phyloP scores from a whole-genome alignment of 768 basidiomycete genomes.

The Termitomyces sp. region DNA sequence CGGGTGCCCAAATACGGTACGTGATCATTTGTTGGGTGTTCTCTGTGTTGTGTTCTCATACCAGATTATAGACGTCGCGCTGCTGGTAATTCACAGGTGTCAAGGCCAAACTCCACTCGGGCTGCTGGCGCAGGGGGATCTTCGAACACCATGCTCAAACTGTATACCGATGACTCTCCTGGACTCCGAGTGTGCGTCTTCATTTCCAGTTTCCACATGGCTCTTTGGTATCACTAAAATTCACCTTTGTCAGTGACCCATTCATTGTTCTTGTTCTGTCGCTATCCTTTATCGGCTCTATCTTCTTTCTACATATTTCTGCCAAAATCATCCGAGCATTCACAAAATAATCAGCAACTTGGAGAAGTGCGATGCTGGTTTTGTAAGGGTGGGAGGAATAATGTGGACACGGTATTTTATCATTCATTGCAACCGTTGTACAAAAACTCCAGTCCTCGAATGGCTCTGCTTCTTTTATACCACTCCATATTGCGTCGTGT shows the following conservation, averaged over 20 bases:
- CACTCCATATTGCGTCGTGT: constrained; percentile 19
- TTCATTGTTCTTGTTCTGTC: constrained; percentile 96
- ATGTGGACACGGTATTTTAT: constrained; percentile 29
- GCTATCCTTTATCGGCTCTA: constrained; percentile 94
- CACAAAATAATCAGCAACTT: constrained; percentile 57
- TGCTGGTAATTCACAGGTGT: constrained; percentile 51
- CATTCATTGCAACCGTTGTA: constrained; percentile 31
- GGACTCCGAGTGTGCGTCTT: constrained; percentile 91
- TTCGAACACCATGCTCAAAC: constrained; percentile 96
- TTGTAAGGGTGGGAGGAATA: constrained; percentile 10
- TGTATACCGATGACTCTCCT: constrained; percentile 98
- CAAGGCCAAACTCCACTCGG: constrained; percentile 83
- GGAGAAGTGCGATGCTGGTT: constrained; percentile 1
- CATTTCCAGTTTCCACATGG: background rate
- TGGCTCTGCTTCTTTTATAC: constrained; percentile 34
- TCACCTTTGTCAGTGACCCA: constrained; percentile 64
- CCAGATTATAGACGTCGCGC: constrained; percentile 62
- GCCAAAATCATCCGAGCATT: constrained; percentile 92
- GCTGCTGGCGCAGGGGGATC: constrained; percentile 95
- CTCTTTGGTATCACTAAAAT: background rate
- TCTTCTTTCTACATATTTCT: constrained; percentile 98
- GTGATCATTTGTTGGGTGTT: constrained; percentile 22
- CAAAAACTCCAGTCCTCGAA: constrained; percentile 33
- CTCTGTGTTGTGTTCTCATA: constrained; percentile 4
- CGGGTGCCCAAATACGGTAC: constrained; percentile 81